phyloP scores from a whole-genome alignment of 1,284 basidiomycete species.

The Pyrrhoderma lamaoense region DNA sequence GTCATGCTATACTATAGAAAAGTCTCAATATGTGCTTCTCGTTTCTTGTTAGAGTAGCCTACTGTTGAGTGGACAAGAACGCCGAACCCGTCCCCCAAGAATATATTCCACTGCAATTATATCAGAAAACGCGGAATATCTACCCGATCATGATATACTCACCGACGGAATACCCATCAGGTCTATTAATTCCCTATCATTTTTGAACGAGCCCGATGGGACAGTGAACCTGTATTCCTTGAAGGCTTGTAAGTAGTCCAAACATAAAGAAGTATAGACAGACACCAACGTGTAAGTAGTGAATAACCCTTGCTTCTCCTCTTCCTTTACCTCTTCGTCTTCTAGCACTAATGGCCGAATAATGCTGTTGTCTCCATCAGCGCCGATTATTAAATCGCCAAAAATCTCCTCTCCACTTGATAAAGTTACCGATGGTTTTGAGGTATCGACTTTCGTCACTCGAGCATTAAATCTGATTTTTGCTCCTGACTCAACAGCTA shows the following conservation, averaged over 20 bases:
- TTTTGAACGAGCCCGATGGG: conserved; percentile 1
- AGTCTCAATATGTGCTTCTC: too few relatives aligned
- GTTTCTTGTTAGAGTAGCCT: too few relatives aligned
- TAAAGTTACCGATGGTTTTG: conserved; percentile 31
- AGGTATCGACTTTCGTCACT: conserved; percentile 32
- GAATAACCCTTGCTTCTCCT: conserved; percentile 5
- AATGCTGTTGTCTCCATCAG: conserved; percentile 45
- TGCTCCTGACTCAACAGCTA: conserved; percentile 38
- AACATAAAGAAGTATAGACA: background rate
- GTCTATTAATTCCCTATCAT: too few relatives aligned
- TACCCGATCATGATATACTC: background rate
- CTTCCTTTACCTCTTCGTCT: background rate
- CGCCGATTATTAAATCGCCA: conserved; percentile 55
- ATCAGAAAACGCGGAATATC: background rate
- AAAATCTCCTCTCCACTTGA: conserved; percentile 38
- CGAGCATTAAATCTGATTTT: conserved; percentile 33
- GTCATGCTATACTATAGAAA: too few relatives aligned
- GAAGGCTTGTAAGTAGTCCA: background rate
- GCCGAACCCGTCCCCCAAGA: conserved; percentile 7
- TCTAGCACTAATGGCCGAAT: conserved; percentile 21
- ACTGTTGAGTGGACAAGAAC: background rate
- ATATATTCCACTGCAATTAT: conserved; percentile 15
- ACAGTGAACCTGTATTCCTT: conserved; percentile 7
- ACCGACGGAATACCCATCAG: conserved; percentile 6
- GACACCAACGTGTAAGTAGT: conserved; percentile 14